These are phyloP conservation scores for Aspergillus tanneri DNA, from an alignment of 2,329 filamentous ascomycete genomes.

Conservation along the genomic window DNA sequence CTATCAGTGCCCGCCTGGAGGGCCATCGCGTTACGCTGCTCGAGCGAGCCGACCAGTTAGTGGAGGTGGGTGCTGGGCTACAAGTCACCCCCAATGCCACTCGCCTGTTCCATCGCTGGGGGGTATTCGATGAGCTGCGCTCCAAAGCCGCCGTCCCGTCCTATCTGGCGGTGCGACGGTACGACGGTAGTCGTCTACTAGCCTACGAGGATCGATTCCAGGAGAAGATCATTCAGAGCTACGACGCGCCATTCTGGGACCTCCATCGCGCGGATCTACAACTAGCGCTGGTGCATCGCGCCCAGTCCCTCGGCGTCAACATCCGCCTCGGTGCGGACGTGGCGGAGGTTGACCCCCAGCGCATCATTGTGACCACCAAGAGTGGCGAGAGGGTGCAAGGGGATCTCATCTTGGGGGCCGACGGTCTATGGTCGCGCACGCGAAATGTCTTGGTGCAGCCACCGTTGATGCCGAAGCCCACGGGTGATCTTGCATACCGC, in stretches of 20 bases:
- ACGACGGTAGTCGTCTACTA: slow-evolving; percentile 30
- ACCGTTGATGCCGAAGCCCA: slow-evolving; percentile 54
- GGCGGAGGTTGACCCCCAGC: slow-evolving; percentile 38
- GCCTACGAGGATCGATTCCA: slow-evolving; percentile 55
- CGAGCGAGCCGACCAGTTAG: slow-evolving; percentile 32
- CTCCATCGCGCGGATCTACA: slow-evolving; percentile 65
- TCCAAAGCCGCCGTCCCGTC: slow-evolving; percentile 33
- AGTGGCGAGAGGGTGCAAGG: slow-evolving; percentile 45
- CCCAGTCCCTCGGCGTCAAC: slow-evolving; percentile 54
- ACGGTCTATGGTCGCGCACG: slow-evolving; percentile 63
- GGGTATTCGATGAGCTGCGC: slow-evolving; percentile 28
- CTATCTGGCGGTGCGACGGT: slow-evolving; percentile 36
- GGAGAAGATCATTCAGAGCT: slow-evolving; percentile 54
- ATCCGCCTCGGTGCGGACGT: slow-evolving; percentile 53
- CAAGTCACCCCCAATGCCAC: slow-evolving; percentile 50
- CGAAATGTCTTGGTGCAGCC: slow-evolving; percentile 51
- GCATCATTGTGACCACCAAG: slow-evolving; percentile 37
- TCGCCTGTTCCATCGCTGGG: slow-evolving; percentile 32
- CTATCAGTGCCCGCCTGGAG: slow-evolving; percentile 26
- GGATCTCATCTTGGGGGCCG: slow-evolving; percentile 62
- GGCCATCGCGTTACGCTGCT: slow-evolving; percentile 31
- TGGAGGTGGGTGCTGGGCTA: slow-evolving; percentile 63
- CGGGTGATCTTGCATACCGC: slow-evolving; percentile 65
- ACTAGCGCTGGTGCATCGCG: slow-evolving; percentile 52
- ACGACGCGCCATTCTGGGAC: slow-evolving; percentile 58